A percentile compares a stretch with the other conserved stretches of the same genome.
Conservation (phyloP, 1,284 basidiomycete genomes). For the Coriolopsis trogii region DNA sequence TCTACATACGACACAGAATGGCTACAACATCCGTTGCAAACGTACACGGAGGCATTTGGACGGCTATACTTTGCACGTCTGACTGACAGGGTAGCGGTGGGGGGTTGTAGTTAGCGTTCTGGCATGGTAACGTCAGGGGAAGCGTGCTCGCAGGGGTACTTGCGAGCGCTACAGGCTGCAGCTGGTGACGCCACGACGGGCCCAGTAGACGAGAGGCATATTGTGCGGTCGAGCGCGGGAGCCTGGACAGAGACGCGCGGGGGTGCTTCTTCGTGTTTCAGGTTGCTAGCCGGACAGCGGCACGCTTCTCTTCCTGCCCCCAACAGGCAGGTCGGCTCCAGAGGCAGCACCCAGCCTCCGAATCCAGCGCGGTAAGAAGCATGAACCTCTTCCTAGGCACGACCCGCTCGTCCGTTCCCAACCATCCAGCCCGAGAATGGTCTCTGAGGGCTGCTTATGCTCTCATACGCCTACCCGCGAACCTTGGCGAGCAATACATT, state of each 20-base stretch:
- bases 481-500: slow-evolving; percentile 7
- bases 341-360: neutral
- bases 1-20: neutral
- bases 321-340: slow-evolving; percentile 17
- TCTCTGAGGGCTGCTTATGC: neutral
- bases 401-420: slow-evolving; percentile 3
- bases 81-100: neutral
- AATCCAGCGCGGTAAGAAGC: slow-evolving; percentile 6
- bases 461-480: slow-evolving; percentile 11
- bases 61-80: neutral
- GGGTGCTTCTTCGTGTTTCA: slow-evolving; percentile 26
- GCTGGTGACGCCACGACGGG: slow-evolving; percentile 23
- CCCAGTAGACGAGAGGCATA: slow-evolving; percentile 19
- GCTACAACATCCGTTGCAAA: neutral
- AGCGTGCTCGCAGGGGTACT: slow-evolving; percentile 3
- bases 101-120: slow-evolving; percentile 7
- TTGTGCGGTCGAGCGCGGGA: slow-evolving; percentile 1
- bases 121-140: slow-evolving; percentile 21
- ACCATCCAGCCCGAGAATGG: neutral
- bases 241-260: slow-evolving; percentile 7
- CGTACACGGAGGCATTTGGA: neutral
- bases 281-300: slow-evolving; percentile 27
- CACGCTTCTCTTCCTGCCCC: slow-evolving; percentile 10
- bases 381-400: slow-evolving; percentile 9
- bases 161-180: no score